A percentile compares a stretch with the other conserved stretches of the same genome.
Conservation (phyloP, 768 basidiomycete species). For the Kwoniella mangroviensis region DNA sequence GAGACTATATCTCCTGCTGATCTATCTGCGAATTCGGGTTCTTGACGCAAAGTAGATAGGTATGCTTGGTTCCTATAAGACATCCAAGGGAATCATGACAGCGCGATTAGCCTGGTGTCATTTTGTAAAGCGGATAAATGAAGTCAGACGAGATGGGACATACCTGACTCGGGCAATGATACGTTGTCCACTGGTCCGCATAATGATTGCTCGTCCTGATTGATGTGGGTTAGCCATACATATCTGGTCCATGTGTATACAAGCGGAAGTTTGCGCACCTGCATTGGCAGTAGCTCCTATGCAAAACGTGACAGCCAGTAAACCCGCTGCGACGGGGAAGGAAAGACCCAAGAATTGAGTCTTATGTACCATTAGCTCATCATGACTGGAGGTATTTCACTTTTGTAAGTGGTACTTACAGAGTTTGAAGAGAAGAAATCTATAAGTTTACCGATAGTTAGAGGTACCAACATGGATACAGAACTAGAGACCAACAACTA, state of each 20-base stretch:
- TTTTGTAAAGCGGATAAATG: too few relatives aligned
- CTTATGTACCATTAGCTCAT: slow-evolving; percentile 5
- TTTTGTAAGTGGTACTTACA: slow-evolving; percentile 61
- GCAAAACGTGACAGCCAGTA: slow-evolving; percentile 76
- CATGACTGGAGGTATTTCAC: neutral
- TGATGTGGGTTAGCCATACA: neutral
- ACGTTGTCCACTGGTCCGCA: slow-evolving; percentile 86
- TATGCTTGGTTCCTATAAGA: slow-evolving; percentile 72
- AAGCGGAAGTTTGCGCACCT: slow-evolving; percentile 63
- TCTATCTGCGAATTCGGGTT: slow-evolving; percentile 89
- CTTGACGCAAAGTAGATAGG: slow-evolving; percentile 79
- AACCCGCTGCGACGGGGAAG: slow-evolving; percentile 75
- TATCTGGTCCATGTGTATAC: neutral
- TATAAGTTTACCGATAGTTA: slow-evolving; percentile 90
- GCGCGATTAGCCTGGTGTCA: neutral
- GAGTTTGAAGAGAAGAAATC: slow-evolving; percentile 80
- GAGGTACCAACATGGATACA: slow-evolving; percentile 89
- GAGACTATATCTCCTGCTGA: slow-evolving; percentile 94
- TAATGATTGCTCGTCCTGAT: slow-evolving; percentile 59
- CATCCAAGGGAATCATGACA: neutral
- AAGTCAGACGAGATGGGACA: slow-evolving; percentile 1
- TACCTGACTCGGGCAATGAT: slow-evolving; percentile 73
- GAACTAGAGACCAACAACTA: slow-evolving; percentile 82
- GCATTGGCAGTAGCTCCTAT: slow-evolving; percentile 87
- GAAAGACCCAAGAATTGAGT: slow-evolving; percentile 76